Percentiles rank a stretch among this genome's conserved stretches.
Conservation (phyloP, 768 basidiomycete genomes). For the Crassisporium funariophilum region DNA sequence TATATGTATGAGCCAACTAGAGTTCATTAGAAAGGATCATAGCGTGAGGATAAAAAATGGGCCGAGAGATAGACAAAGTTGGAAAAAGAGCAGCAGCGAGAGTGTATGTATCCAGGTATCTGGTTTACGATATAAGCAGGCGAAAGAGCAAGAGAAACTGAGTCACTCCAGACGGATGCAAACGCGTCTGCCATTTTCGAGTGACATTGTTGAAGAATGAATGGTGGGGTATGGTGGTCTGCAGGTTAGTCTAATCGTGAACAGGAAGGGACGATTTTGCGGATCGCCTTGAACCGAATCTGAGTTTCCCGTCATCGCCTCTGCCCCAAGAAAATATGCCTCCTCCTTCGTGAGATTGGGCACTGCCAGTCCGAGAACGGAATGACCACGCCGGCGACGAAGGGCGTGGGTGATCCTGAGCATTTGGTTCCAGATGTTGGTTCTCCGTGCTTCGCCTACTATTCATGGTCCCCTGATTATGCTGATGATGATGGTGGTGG, state of each 20-base stretch:
- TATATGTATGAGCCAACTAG: slow-evolving; percentile 19
- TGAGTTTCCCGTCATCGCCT: slow-evolving; percentile 62
- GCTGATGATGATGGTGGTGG: slow-evolving; percentile 63
- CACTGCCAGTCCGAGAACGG: slow-evolving; percentile 77
- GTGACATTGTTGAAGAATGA: background rate
- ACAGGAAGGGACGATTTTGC: slow-evolving; percentile 44
- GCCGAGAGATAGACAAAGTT: slow-evolving; percentile 8
- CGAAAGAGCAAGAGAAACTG: no score
- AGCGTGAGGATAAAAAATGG: slow-evolving; percentile 15
- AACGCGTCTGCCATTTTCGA: no score
- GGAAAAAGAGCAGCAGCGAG: slow-evolving; percentile 3
- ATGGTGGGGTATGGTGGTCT: no score
- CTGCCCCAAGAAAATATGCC: slow-evolving; percentile 73
- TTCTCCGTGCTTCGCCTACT: slow-evolving; percentile 46
- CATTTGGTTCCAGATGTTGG: slow-evolving; percentile 51
- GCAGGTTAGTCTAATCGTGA: slow-evolving; percentile 27
- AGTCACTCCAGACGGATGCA: no score
- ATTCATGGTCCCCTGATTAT: slow-evolving; percentile 39
- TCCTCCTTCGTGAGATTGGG: slow-evolving; percentile 64
- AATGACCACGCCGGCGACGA: slow-evolving; percentile 85
- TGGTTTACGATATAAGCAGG: no score
- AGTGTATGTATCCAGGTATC: background rate
- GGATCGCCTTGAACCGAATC: slow-evolving; percentile 74
- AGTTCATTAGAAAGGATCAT: slow-evolving; percentile 31
- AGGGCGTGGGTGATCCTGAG: slow-evolving; percentile 56